Evolutionary conservation across 768 basidiomycete species (phyloP).

Genomic region (Auricularia sp.): DNA sequence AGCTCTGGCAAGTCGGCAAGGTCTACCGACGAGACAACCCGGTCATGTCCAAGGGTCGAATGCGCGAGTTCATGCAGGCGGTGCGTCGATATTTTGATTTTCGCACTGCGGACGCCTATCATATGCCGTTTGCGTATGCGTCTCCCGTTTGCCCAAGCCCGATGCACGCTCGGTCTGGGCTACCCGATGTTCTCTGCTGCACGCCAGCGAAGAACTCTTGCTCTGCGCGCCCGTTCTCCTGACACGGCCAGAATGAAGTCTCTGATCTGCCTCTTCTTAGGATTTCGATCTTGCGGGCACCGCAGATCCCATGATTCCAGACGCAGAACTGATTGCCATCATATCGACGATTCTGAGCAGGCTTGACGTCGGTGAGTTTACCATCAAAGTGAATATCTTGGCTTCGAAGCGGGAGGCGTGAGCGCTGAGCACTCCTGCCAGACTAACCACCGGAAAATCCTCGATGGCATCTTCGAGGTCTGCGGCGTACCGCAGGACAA

Average conservation of each 20-base stretch:
- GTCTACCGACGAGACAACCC: constrained; percentile 95
- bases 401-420: too few relatives aligned
- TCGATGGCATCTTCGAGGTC: constrained; percentile 94
- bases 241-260: too few relatives aligned
- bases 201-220: too few relatives aligned
- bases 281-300: constrained; percentile 90
- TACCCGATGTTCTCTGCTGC: too few relatives aligned
- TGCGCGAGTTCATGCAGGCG: constrained; percentile 98
- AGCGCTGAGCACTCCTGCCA: constrained; percentile 19
- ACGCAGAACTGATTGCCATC: constrained; percentile 81
- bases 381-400: constrained; percentile 60
- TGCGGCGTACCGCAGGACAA: constrained; percentile 90
- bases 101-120: too few relatives aligned
- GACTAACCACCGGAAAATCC: constrained; percentile 93
- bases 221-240: too few relatives aligned
- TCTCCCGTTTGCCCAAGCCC: neutral
- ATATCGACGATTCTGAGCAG: constrained; percentile 70
- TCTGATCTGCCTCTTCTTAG: constrained; percentile 28
- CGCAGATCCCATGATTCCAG: constrained; percentile 97
- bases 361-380: constrained; percentile 89
- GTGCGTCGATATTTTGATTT: too few relatives aligned
- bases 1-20: constrained; percentile 98
- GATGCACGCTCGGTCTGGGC: too few relatives aligned
- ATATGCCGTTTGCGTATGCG: too few relatives aligned
- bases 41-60: constrained; percentile 94